A percentile compares a stretch with the other conserved stretches of the same genome.
phyloP scores from a whole-genome alignment of 352 stramenopile species.

The Phytopythium aichiense region DNA sequence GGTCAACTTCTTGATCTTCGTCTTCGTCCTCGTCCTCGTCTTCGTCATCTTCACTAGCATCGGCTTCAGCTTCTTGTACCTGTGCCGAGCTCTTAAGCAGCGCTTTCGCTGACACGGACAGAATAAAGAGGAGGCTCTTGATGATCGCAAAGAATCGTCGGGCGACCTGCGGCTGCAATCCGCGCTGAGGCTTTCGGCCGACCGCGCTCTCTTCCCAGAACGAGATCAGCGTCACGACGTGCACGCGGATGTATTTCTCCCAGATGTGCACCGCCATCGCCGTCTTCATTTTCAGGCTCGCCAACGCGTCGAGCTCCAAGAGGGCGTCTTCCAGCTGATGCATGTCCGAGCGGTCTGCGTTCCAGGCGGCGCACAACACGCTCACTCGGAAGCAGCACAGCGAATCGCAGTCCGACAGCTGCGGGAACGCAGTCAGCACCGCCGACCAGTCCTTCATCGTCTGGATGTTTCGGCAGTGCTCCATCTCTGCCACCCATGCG shows the following conservation, averaged over 20 bases:
- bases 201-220: conserved; percentile 81
- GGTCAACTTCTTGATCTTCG: conserved; percentile 26
- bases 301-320: conserved; percentile 51
- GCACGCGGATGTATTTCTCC: conserved; percentile 77
- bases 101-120: conserved; percentile 31
- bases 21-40: conserved; percentile 15
- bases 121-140: conserved; percentile 43
- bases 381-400: conserved; percentile 65
- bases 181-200: conserved; percentile 59
- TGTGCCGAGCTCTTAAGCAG: conserved; percentile 8
- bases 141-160: conserved; percentile 79
- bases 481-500: conserved; percentile 55
- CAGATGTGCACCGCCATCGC: conserved; percentile 73
- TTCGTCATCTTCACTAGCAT: neutral
- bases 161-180: conserved; percentile 71
- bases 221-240: conserved; percentile 74
- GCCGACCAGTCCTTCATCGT: conserved; percentile 68
- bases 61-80: neutral
- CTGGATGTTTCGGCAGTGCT: conserved; percentile 50
- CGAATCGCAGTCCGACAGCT: conserved; percentile 51
- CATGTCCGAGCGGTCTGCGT: conserved; percentile 79
- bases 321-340: conserved; percentile 76
- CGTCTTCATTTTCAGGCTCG: conserved; percentile 31
- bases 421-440: conserved; percentile 53
- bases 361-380: conserved; percentile 73